Conservation (phyloP, 257 asterid genomes). For the Solanum commersonii region DNA sequence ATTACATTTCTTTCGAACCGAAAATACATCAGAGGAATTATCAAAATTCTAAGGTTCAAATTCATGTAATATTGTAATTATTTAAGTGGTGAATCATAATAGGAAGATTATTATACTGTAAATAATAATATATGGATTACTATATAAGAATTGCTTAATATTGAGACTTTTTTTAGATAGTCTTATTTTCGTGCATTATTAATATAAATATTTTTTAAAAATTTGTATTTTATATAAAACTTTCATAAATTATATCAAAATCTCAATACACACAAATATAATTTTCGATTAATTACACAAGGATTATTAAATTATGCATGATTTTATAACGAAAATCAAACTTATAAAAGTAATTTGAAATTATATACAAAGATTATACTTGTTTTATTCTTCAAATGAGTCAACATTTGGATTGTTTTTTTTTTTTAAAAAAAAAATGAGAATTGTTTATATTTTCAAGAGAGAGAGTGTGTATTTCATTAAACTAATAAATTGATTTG, state of each 20-base stretch:
- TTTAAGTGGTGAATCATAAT: background rate
- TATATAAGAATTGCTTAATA: background rate
- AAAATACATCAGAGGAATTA: background rate
- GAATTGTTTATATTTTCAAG: no score
- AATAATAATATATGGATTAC: background rate
- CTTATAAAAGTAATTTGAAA: no score
- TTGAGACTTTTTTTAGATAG: background rate
- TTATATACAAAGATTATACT: no score
- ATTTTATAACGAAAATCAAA: background rate
- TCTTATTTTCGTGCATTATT: background rate
- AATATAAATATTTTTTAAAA: background rate
- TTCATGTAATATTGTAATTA: background rate
- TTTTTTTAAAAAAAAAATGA: no score
- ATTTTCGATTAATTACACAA: background rate
- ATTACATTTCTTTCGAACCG: no score
- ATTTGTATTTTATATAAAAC: background rate
- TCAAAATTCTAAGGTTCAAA: background rate
- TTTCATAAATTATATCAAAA: background rate
- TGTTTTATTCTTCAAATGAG: no score
- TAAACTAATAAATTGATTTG: background rate
- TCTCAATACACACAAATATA: background rate
- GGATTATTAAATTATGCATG: background rate
- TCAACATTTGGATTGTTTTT: no score
- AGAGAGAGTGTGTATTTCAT: no score
- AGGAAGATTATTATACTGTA: background rate